Evolutionary conservation across 139 green algal species (phyloP).

Genomic region (Chlorella sp.): DNA sequence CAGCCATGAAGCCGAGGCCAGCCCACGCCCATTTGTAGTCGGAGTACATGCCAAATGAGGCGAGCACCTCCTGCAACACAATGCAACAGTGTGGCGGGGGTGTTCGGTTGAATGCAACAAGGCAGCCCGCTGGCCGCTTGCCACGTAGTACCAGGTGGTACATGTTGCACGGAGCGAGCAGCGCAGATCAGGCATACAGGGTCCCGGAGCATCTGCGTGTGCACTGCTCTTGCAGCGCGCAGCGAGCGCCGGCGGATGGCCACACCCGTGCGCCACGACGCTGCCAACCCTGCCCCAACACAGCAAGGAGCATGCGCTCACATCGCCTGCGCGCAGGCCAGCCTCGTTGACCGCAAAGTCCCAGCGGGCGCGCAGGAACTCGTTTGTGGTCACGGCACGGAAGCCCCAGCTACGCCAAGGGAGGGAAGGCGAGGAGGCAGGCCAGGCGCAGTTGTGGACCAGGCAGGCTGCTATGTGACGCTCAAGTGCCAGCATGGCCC

Average conservation of each 20-base stretch:
- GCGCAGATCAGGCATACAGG: too few species aligned
- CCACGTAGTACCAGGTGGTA: too few species aligned
- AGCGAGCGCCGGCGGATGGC: too few species aligned
- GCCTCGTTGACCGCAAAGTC: neutral
- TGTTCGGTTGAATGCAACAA: too few species aligned
- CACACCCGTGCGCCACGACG: neutral
- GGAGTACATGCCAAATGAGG: constrained; percentile 62
- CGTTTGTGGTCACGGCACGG: constrained; percentile 23
- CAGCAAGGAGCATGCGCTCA: neutral
- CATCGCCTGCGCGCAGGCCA: neutral
- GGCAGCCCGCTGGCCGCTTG: too few species aligned
- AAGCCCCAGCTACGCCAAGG: neutral
- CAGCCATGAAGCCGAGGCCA: constrained; percentile 47
- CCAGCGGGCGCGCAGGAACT: constrained; percentile 23
- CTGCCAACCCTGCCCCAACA: neutral
- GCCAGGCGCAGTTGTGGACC: neutral
- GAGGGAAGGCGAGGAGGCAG: neutral
- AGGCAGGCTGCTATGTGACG: neutral
- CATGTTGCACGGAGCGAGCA: too few species aligned
- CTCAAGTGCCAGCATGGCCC: neutral
- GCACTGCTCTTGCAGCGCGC: too few species aligned
- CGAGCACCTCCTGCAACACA: constrained; percentile 4
- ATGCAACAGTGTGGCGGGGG: too few species aligned
- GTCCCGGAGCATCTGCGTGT: too few species aligned
- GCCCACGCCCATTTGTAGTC: constrained; percentile 62